These are phyloP conservation scores for Triticum dicoccoides DNA, from an alignment of 176 grass and related monocot species.

Conservation along the genomic window DNA sequence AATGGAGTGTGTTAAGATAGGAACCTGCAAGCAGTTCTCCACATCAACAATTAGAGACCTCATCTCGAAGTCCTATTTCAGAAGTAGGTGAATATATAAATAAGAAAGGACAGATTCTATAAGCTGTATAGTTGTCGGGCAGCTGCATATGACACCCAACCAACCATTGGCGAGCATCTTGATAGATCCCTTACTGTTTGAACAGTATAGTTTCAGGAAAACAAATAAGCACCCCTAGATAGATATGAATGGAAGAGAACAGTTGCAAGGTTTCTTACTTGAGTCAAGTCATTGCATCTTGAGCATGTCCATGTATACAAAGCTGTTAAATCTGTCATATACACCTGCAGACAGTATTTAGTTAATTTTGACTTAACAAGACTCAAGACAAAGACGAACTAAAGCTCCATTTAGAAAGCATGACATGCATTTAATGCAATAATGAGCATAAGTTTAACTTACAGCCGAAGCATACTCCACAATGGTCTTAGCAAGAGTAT, in stretches of 20 bases:
- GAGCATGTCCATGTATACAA: slow-evolving; percentile 73
- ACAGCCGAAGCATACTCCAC: slow-evolving; percentile 93
- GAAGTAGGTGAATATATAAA: slow-evolving; percentile 18
- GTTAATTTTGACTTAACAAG: neutral
- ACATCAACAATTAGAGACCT: slow-evolving; percentile 85
- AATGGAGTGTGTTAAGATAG: slow-evolving; percentile 17
- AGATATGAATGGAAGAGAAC: slow-evolving; percentile 13
- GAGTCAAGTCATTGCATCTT: slow-evolving; percentile 81
- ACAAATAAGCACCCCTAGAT: neutral
- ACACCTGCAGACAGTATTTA: slow-evolving; percentile 36
- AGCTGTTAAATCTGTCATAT: slow-evolving; percentile 68
- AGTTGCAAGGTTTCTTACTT: slow-evolving; percentile 47
- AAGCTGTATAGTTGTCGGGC: neutral
- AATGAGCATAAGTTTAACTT: slow-evolving; percentile 36
- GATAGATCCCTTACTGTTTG: neutral
- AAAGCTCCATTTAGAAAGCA: neutral
- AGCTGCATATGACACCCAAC: neutral
- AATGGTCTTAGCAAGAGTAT: slow-evolving; percentile 69
- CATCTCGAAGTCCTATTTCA: slow-evolving; percentile 88
- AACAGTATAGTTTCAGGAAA: neutral
- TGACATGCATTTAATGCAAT: neutral
- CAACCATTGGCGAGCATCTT: neutral
- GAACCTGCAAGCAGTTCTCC: slow-evolving; percentile 88
- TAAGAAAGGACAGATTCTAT: neutral
- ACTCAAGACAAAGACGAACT: neutral